Evolutionary conservation across 257 asterid genomes (phyloP), one percentile per base, ranked within the genome.

Genomic region (Penstemon barbatus): DNA sequence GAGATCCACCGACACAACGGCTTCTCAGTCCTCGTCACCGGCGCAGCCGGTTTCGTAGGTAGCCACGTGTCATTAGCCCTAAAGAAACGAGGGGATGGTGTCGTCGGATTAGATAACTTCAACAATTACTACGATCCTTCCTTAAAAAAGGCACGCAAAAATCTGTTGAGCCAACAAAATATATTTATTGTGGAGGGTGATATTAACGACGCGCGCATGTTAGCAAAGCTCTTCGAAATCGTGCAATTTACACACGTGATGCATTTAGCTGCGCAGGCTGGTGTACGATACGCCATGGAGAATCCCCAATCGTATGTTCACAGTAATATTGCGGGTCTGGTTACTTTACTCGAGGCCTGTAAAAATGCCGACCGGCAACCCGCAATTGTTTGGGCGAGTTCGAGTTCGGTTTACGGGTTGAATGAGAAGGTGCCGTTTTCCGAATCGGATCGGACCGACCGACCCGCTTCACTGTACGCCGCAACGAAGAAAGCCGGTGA

Each of bases 221-320:
- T 89, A 0, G 65, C 83, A 0, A 85, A 82, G 64, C 77, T 89
- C 4, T 87, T 89, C 58, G 92, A 87, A 12, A 75, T 85, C 39
- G 92, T 57, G 4, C 75, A 12, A 1, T 81, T 89, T 13, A 85
- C 85, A 10, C 96, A 89, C 53, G 95, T 89, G 25, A 87, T 89
- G 96, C 96, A 89, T 68, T 76, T 89, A 40, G 96, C 96, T 1
- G 96, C 96, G 37, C 96, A 89, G 77, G 96, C 96, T 11, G 96
- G 96, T 25, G 96, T 89, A 0, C 68, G 96, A 0, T 89, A 89
- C 78, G 96, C 96, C 4, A 79, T 89, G 85, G 87, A 87, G 71
- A 89, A 89, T 68, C 96, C 96, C 0, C 78, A 79, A 0, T 87
- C 95, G 0, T 89, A 89, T 50, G 75, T 89, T 2, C 95, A 87